Evolutionary conservation across 164 flowering plant species (phyloP), one percentile per base, ranked within the genome.

Genomic region (Annona squamosa): DNA sequence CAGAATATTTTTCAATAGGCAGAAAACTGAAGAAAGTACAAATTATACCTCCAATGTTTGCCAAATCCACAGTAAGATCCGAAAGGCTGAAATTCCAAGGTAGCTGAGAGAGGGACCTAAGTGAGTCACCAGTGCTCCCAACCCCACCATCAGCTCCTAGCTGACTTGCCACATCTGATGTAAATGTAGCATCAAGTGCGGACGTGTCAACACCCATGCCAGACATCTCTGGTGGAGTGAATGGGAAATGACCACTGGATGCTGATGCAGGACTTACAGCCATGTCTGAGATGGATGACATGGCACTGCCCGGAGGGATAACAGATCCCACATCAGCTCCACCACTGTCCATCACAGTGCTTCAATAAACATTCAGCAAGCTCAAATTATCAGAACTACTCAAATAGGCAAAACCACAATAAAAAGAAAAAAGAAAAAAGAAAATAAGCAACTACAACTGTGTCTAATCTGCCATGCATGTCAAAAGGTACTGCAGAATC

Each of bases 21-120:
- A 52, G 59, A 65, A 73, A 37, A 16, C 10, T 18, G 3, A 5
- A 63, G 56, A 63, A 19, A 47, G 2, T 48, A 17, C 12, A 56
- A 26, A 41, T n/a, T 47, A 57, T 59, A 93, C 99, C 99, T 88
- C 90, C 97, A 81, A 95, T 76, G 81, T 91, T 95, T 71, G 93
- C 81, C 76, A 91, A 85, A 79, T 91, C 99, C 52, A 94, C 94
- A 66, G 99, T 91, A 46, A 95, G 86, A 83, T 95, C 99, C 44
- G 97, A 87, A 48, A 95, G 85, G 80, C 98, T 95, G 78, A 95
- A 90, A 78, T 85, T 91, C 99, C 99, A 93, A 44, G 91, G 93
- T 44, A 93, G 90, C 84, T 90, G 97, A 73, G 83, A 92, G 78
- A 94, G 80, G 63, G 98, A 87, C 74, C 90, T 82, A 67, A 89